Conservation (phyloP, 2,329 filamentous ascomycete species). For the Lecanicillium sp. region DNA sequence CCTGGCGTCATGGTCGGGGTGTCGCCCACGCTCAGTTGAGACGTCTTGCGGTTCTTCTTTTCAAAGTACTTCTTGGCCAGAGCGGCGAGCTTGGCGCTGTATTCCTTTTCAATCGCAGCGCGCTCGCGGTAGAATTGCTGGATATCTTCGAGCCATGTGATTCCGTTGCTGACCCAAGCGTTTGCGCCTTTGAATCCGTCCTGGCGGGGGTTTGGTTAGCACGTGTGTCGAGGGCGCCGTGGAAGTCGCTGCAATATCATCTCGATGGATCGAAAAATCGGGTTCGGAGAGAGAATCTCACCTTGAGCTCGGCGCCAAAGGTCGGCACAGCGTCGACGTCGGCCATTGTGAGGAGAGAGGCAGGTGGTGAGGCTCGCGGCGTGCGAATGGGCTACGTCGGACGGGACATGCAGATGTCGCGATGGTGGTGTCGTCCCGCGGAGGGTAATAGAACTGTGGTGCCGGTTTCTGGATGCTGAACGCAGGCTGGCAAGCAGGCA, state of each 20-base stretch:
- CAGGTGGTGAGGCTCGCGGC: conserved; percentile 3
- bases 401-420: conserved; percentile 6
- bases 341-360: conserved; percentile 50
- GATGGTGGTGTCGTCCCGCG: neutral
- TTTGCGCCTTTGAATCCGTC: conserved; percentile 96
- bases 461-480: neutral
- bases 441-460: neutral
- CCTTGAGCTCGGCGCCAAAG: conserved; percentile 93
- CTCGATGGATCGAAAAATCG: conserved; percentile 8
- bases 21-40: conserved; percentile 86
- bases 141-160: conserved; percentile 93
- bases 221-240: neutral
- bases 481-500: neutral
- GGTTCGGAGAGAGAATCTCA: conserved; percentile 31
- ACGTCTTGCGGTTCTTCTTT: conserved; percentile 87
- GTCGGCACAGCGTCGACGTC: conserved; percentile 77
- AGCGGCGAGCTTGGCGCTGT: conserved; percentile 77
- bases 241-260: conserved; percentile 10
- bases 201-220: conserved; percentile 38
- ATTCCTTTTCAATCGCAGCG: conserved; percentile 92
- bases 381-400: conserved; percentile 1
- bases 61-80: conserved; percentile 96
- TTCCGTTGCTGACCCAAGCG: conserved; percentile 82
- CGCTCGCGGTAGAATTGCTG: conserved; percentile 97
- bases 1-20: conserved; percentile 89